Percentiles rank a stretch among this genome's conserved stretches.
Conservation (phyloP, 108 stramenopile genomes). For the Cyclotella cryptica region DNA sequence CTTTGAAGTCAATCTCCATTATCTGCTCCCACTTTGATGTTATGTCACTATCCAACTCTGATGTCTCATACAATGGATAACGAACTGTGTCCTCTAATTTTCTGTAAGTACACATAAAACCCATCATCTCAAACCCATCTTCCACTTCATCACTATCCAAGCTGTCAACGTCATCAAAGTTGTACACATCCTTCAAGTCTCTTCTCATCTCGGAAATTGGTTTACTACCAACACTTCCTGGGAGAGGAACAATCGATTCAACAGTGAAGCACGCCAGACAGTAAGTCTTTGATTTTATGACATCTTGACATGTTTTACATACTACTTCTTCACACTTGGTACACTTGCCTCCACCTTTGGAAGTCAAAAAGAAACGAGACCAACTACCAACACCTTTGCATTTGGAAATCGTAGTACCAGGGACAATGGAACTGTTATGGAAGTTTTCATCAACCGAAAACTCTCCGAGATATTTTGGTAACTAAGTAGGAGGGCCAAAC, state of each 20-base stretch:
- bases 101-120: not conserved
- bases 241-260: not conserved
- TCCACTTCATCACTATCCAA: not conserved
- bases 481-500: not conserved
- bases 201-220: not conserved
- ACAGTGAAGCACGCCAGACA: not conserved
- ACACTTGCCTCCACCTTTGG: not conserved
- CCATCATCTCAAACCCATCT: too few species aligned
- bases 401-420: not conserved
- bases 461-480: not conserved
- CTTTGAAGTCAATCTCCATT: constrained; percentile 6
- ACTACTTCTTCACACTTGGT: not conserved
- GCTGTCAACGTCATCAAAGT: constrained; percentile 7
- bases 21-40: not conserved
- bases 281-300: not conserved
- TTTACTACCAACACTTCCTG: not conserved
- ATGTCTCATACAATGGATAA: not conserved
- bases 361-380: not conserved
- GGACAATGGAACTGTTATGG: not conserved
- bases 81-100: not conserved
- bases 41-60: not conserved
- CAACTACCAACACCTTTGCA: not conserved
- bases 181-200: not conserved
- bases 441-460: not conserved
- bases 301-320: not conserved